phyloP scores from a whole-genome alignment of 164 flowering plant genomes.

The Vitis amurensis region DNA sequence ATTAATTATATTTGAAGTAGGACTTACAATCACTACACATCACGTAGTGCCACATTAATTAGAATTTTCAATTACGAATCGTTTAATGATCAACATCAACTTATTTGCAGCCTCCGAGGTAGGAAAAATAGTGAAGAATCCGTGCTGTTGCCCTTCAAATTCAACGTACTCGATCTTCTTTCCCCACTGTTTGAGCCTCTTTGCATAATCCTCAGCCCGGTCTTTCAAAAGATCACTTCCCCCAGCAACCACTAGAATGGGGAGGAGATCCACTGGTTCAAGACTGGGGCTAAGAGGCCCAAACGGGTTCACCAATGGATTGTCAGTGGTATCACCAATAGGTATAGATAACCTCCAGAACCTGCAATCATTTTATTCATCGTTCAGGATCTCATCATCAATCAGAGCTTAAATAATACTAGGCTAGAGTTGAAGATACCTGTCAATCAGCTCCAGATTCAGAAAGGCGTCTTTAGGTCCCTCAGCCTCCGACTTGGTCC shows the following conservation, averaged over 20 bases:
- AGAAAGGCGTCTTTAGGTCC: slow-evolving; percentile 67
- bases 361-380: slow-evolving; percentile 26
- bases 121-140: slow-evolving; percentile 64
- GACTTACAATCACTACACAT: no score
- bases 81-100: slow-evolving; percentile 49
- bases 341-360: slow-evolving; percentile 79
- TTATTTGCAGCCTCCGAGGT: slow-evolving; percentile 37
- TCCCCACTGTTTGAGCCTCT: slow-evolving; percentile 45
- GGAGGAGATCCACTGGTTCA: slow-evolving; percentile 40
- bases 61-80: slow-evolving; percentile 42
- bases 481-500: slow-evolving; percentile 54
- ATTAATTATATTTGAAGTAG: no score
- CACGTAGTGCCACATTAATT: no score
- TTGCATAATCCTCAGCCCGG: slow-evolving; percentile 51
- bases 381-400: no score
- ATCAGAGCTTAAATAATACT: no score
- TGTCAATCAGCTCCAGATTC: slow-evolving; percentile 58
- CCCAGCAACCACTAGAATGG: slow-evolving; percentile 63
- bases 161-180: slow-evolving; percentile 60
- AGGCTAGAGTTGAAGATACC: slow-evolving; percentile 21
- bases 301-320: slow-evolving; percentile 72
- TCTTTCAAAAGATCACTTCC: slow-evolving; percentile 61
- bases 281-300: slow-evolving; percentile 49
- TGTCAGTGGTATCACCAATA: slow-evolving; percentile 53
- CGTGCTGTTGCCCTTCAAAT: slow-evolving; percentile 71